Percentiles rank a stretch among this genome's conserved stretches.
These are phyloP conservation scores for Apiotrichum brassicae DNA, from an alignment of 1,284 basidiomycete species.

Conservation along the genomic window DNA sequence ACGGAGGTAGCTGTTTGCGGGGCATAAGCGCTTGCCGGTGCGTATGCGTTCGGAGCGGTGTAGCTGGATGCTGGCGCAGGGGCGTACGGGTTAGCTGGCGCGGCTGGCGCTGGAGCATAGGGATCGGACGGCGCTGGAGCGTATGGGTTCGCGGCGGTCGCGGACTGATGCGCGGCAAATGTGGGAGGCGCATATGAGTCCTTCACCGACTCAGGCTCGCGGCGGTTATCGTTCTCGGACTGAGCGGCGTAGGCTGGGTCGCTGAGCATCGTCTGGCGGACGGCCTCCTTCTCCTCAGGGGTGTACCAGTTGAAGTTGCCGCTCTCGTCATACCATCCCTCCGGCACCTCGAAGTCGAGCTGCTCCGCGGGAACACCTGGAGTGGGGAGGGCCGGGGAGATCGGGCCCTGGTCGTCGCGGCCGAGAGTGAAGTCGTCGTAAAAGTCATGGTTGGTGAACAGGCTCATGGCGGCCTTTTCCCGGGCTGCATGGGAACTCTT, in stretches of 20 bases:
- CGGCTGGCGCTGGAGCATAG: constrained; percentile 1
- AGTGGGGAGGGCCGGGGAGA: neutral
- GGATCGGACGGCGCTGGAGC: neutral
- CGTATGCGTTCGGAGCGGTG: neutral
- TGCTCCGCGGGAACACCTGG: constrained; percentile 6
- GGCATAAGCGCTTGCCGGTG: neutral
- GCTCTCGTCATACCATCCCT: constrained; percentile 42
- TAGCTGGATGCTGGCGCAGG: constrained; percentile 6
- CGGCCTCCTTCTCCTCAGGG: constrained; percentile 36
- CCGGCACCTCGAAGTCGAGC: constrained; percentile 32
- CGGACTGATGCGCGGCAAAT: neutral
- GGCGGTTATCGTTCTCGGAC: constrained; percentile 5
- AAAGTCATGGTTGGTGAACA: constrained; percentile 27
- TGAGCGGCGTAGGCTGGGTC: neutral
- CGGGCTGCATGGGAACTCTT: too few relatives aligned
- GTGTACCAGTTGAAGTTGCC: constrained; percentile 42
- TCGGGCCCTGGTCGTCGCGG: neutral
- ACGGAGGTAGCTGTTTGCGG: too few relatives aligned
- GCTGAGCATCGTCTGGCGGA: constrained; percentile 30
- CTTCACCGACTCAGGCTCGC: neutral
- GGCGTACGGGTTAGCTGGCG: constrained; percentile 13
- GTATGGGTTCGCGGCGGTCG: neutral
- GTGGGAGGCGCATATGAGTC: constrained; percentile 1
- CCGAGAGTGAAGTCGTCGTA: constrained; percentile 27
- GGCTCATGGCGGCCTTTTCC: constrained; percentile 5